phyloP scores from a whole-genome alignment of 306 rosid genomes.

The Lagenaria siceraria region DNA sequence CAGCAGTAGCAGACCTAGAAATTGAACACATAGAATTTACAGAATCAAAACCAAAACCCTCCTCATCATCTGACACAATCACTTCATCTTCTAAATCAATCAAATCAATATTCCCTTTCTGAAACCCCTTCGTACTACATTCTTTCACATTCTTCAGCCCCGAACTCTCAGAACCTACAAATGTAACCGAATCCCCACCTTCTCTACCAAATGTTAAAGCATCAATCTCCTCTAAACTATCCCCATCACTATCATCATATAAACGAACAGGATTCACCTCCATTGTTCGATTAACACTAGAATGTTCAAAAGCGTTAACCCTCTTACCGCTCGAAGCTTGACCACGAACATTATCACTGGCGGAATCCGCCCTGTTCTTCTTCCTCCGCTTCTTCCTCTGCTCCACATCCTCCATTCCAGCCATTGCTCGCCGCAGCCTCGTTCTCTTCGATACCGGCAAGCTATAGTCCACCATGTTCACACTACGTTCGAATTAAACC shows the following conservation, averaged over 20 bases:
- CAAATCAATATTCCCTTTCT: background rate
- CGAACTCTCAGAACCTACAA: conserved; percentile 7
- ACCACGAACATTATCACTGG: background rate
- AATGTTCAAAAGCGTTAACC: background rate
- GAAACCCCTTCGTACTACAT: background rate
- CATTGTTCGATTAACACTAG: background rate
- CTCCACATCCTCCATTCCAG: background rate
- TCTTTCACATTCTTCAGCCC: background rate
- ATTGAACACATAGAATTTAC: conserved; percentile 3
- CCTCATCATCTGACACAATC: background rate
- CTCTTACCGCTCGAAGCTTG: background rate
- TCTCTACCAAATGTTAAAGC: background rate
- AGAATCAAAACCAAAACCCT: conserved; percentile 10
- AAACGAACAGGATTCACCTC: background rate
- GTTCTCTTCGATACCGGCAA: conserved; percentile 17
- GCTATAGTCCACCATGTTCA: background rate
- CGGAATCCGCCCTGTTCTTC: background rate
- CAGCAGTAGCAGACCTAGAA: background rate
- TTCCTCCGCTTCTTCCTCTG: background rate
- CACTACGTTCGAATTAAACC: background rate
- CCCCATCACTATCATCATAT: background rate
- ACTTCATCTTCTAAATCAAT: conserved; percentile 6
- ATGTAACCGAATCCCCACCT: background rate
- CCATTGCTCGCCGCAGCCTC: background rate
- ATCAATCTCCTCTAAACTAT: conserved; percentile 4